Base-by-base conservation (phyloP, 2,329 filamentous ascomycete species). In the Sporothrix variecibatus region DNA sequence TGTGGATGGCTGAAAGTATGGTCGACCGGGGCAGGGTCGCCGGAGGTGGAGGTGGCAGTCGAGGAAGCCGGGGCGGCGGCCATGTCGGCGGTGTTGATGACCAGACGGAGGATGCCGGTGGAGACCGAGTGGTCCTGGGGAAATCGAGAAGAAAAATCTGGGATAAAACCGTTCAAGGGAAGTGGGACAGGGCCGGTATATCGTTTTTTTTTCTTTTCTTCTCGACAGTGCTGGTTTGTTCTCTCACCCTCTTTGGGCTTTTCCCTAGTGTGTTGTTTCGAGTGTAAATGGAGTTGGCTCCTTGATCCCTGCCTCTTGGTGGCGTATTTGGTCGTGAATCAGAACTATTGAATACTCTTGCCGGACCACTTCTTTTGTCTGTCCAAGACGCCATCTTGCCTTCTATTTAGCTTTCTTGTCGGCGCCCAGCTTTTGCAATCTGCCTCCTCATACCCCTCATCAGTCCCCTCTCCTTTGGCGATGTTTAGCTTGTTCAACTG, bases 1-100 rank as follows among this genome's bases (percentile, higher is more conserved):
- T 31, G 2, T 20, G 62, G 11, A 11, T 65, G 62, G 20, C 34
- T 34, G 38, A 65, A 65, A 2, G 23, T 26, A 34, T 46, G 62
- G 62, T 46, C 62, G 62, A 65, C 62, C 17, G 62, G 62, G 3
- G 62, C 9, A 34, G 62, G 62, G 62, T 65, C 62, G 53, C 23
- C 53, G 3, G 53, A 56, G 6, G 53, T 12, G 23, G 17, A 9
- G 7, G 53, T 7, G n/a, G n/a, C n/a, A n/a, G n/a, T n/a, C n/a
- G n/a, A n/a, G n/a, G n/a, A n/a, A n/a, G n/a, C n/a, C 5, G 53
- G 53, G 28, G 53, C 23, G 23, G 26, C 53, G 53, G 53, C 53
- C 53, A 56, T 56, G 9, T 4, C 12, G 15, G 8, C 15, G 60
- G n/a, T n/a, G n/a, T n/a, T n/a, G n/a, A n/a, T n/a, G n/a, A n/a